Conservation (phyloP, 1,284 basidiomycete species). For the Austroboletus sp. region DNA sequence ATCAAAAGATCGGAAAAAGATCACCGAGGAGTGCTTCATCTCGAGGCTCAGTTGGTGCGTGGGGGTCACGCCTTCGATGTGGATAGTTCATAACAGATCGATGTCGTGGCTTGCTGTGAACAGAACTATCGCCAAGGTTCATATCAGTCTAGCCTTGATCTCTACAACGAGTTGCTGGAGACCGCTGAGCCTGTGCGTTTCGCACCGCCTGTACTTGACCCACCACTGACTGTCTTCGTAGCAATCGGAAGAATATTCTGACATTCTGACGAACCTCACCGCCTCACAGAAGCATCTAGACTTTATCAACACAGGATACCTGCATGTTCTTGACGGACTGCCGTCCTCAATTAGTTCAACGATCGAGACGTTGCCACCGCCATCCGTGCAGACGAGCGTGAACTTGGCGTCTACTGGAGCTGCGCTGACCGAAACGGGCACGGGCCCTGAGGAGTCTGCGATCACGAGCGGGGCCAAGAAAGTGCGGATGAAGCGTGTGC, state of each 20-base stretch:
- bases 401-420: slow-evolving; percentile 29
- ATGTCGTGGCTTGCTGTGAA: slow-evolving; percentile 9
- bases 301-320: slow-evolving; percentile 68
- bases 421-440: slow-evolving; percentile 20
- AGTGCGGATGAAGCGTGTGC: slow-evolving; percentile 60
- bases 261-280: slow-evolving; percentile 75
- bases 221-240: slow-evolving; percentile 29
- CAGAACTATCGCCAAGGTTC: slow-evolving; percentile 73
- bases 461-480: slow-evolving; percentile 39
- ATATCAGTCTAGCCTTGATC: slow-evolving; percentile 63
- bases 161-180: slow-evolving; percentile 75
- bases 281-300: slow-evolving; percentile 75
- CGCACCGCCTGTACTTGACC: slow-evolving; percentile 4
- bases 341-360: slow-evolving; percentile 44
- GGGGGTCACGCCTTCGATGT: background rate
- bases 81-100: slow-evolving; percentile 19
- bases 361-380: slow-evolving; percentile 59
- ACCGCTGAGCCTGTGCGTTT: slow-evolving; percentile 60
- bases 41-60: slow-evolving; percentile 80
- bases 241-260: slow-evolving; percentile 80
- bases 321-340: slow-evolving; percentile 54
- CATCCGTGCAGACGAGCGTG: slow-evolving; percentile 38
- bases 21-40: slow-evolving; percentile 63
- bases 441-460: slow-evolving; percentile 23
- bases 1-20: slow-evolving; percentile 44